Evolutionary conservation across 306 rosid species (phyloP).

Genomic region (Spatholobus suberectus): DNA sequence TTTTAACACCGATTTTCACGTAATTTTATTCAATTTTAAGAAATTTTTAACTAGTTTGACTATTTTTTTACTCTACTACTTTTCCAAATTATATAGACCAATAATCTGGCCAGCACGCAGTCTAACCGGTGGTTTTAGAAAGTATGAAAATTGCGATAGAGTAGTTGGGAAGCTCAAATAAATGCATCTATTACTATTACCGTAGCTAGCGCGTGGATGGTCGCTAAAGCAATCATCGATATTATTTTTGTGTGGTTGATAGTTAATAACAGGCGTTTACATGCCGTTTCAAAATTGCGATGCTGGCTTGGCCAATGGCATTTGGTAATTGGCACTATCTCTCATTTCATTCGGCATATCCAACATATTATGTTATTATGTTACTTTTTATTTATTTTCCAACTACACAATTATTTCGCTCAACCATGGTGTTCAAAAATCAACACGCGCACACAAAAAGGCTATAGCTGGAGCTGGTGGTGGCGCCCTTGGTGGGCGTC

Average conservation of each 20-base stretch:
- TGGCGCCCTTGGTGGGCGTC: constrained; percentile 46
- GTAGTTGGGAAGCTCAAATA: not conserved
- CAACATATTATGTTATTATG: not conserved
- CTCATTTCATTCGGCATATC: not conserved
- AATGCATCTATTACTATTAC: not conserved
- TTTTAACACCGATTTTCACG: not conserved
- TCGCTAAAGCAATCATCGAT: not conserved
- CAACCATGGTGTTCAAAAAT: constrained; percentile 43
- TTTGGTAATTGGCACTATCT: not conserved
- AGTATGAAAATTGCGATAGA: not conserved
- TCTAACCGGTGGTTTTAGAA: not conserved
- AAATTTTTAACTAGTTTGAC: not conserved
- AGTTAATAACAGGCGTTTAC: not conserved
- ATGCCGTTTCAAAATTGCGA: not conserved
- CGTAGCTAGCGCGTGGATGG: not conserved
- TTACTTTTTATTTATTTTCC: constrained; percentile 24
- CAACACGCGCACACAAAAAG: constrained; percentile 50
- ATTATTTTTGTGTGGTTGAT: not conserved
- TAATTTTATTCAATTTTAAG: not conserved
- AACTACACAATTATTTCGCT: constrained; percentile 47
- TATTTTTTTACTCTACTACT: not conserved
- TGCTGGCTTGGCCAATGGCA: not conserved
- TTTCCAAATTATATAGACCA: not conserved
- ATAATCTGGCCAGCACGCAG: not conserved
- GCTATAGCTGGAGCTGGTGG: constrained; percentile 37